Conservation (phyloP, 1,139 yeast genomes). For the Yamadazyma sp. region DNA sequence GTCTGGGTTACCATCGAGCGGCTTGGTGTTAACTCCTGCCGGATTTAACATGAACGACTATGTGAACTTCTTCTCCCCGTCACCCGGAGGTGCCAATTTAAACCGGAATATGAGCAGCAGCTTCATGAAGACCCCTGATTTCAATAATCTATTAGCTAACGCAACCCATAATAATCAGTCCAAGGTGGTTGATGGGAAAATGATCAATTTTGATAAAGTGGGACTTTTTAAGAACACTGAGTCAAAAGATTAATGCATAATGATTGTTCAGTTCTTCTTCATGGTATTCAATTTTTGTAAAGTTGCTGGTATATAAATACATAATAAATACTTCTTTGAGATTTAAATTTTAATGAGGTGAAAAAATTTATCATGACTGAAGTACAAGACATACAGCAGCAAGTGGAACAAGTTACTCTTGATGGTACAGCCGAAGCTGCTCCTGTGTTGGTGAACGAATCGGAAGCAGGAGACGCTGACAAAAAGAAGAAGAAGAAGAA, state of each 20-base stretch:
- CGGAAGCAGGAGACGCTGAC: constrained; percentile 1
- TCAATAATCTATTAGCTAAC: constrained; percentile 30
- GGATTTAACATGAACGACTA: constrained; percentile 84
- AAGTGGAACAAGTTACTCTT: constrained; percentile 15
- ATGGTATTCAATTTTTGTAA: background rate
- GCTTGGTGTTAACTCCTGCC: constrained; percentile 55
- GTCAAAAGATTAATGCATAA: constrained; percentile 11
- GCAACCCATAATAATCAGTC: constrained; percentile 10
- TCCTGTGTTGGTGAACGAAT: constrained; percentile 5
- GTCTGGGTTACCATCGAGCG: constrained; percentile 42
- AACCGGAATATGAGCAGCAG: constrained; percentile 20
- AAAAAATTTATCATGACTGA: constrained; percentile 8
- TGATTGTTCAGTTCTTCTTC: constrained; percentile 5
- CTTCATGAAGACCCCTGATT: constrained; percentile 45
- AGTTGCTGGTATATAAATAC: background rate
- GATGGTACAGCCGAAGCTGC: constrained; percentile 5
- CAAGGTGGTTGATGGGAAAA: constrained; percentile 42
- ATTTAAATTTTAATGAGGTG: constrained; percentile 1
- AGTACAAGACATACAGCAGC: constrained; percentile 13
- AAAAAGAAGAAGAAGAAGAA: constrained; percentile 40
- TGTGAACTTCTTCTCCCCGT: constrained; percentile 74
- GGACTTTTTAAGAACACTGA: constrained; percentile 19
- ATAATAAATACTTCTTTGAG: background rate
- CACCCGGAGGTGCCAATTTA: constrained; percentile 51
- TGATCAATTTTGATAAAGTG: constrained; percentile 46